Percentiles rank a stretch among this genome's conserved stretches.
These are phyloP conservation scores for Phtheirospermum japonicum DNA, from an alignment of 257 asterid genomes.

Conservation along the genomic window DNA sequence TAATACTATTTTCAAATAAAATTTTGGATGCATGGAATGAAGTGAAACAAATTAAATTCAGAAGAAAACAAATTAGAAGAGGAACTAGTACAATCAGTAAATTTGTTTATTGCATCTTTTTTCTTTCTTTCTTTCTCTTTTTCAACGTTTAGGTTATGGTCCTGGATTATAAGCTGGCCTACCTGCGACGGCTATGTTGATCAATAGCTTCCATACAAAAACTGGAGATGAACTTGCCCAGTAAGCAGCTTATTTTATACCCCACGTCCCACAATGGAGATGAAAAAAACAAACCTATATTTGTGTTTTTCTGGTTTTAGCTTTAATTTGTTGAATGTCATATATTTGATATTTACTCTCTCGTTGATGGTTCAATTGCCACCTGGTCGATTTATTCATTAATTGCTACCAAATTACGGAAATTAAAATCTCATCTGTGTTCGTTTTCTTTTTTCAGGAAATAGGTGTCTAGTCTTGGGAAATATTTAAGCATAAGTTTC, in stretches of 20 bases:
- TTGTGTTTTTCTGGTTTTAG: slow-evolving; percentile 1
- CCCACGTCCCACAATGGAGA: too few species aligned
- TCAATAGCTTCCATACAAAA: slow-evolving; percentile 91
- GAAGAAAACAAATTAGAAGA: not conserved
- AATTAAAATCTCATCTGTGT: not conserved
- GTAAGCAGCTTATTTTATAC: slow-evolving; percentile 31
- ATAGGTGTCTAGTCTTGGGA: slow-evolving; percentile 84
- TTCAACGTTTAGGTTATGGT: slow-evolving; percentile 97
- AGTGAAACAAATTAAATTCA: slow-evolving; percentile 10
- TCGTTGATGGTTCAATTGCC: slow-evolving; percentile 9
- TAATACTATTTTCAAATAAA: too few species aligned
- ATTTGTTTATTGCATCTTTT: slow-evolving; percentile 11
- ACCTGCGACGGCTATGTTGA: slow-evolving; percentile 96
- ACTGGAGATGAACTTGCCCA: slow-evolving; percentile 97
- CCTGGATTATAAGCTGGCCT: slow-evolving; percentile 76
- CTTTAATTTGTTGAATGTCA: slow-evolving; percentile 11
- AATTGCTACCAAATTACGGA: slow-evolving; percentile 6
- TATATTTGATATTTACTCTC: slow-evolving; percentile 9
- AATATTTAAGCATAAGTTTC: slow-evolving; percentile 90
- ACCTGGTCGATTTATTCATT: not conserved
- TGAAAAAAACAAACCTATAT: too few species aligned
- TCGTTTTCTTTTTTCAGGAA: slow-evolving; percentile 48
- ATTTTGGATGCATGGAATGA: too few species aligned
- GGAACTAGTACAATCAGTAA: slow-evolving; percentile 3
- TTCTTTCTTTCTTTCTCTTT: not conserved